These are phyloP conservation scores for Hypoxylon sp. DNA, from an alignment of 2,329 filamentous ascomycete species.

Conservation along the genomic window DNA sequence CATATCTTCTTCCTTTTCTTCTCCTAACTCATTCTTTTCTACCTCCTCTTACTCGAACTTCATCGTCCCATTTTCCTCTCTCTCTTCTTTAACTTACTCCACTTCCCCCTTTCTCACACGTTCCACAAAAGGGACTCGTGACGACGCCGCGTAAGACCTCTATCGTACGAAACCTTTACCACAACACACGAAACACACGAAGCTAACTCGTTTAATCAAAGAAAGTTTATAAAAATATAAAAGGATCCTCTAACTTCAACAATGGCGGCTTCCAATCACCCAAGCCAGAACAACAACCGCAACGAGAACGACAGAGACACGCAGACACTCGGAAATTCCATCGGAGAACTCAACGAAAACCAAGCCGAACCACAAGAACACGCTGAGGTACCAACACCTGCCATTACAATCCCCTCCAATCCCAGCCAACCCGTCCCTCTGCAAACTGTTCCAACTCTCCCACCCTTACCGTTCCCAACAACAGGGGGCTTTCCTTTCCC, in stretches of 20 bases:
- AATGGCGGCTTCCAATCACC: background rate
- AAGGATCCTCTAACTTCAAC: background rate
- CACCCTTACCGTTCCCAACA: too few relatives aligned
- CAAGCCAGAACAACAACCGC: background rate
- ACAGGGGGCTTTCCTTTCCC: too few relatives aligned
- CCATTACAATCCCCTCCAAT: background rate
- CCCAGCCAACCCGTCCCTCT: too few relatives aligned
- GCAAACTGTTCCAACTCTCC: too few relatives aligned
- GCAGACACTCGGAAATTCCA: background rate
- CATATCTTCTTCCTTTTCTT: background rate
- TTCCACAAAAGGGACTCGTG: background rate
- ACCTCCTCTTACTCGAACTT: too few relatives aligned
- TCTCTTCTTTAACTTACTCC: background rate
- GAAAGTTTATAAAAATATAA: background rate
- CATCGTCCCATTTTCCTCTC: background rate
- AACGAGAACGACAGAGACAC: background rate
- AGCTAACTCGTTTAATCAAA: background rate
- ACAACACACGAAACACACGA: background rate
- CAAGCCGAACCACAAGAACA: background rate
- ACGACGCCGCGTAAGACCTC: background rate
- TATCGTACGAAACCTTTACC: background rate
- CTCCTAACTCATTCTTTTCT: background rate
- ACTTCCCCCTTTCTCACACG: background rate
- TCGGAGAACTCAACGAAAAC: background rate
- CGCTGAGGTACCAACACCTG: background rate